These are phyloP conservation scores for Apiotrichum gamsii DNA, from an alignment of 1,284 basidiomycete genomes.

Conservation along the genomic window DNA sequence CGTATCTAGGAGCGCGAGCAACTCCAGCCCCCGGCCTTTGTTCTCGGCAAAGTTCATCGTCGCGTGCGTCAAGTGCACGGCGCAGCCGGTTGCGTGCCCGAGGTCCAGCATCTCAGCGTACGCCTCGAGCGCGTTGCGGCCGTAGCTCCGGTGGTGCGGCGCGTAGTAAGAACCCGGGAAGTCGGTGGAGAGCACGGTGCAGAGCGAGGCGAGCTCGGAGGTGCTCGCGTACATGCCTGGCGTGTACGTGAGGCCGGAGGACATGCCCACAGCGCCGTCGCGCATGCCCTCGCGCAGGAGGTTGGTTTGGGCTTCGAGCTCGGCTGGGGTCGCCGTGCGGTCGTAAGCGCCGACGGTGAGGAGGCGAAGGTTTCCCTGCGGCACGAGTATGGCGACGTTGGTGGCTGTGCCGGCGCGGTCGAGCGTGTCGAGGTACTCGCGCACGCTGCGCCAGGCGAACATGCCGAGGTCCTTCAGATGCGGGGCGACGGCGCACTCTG, in stretches of 20 bases:
- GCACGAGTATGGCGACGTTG: slow-evolving; percentile 43
- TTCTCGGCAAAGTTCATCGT: slow-evolving; percentile 45
- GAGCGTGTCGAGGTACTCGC: slow-evolving; percentile 38
- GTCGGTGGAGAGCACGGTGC: slow-evolving; percentile 22
- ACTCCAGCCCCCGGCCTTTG: slow-evolving; percentile 31
- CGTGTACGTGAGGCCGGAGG: slow-evolving; percentile 43
- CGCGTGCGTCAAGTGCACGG: slow-evolving; percentile 44
- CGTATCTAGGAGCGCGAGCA: slow-evolving; percentile 34
- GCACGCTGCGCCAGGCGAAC: slow-evolving; percentile 35
- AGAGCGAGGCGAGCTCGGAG: slow-evolving; percentile 36
- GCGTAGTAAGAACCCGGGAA: slow-evolving; percentile 40
- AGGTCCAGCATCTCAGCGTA: slow-evolving; percentile 44
- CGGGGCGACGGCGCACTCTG: slow-evolving; percentile 18
- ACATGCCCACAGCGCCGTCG: slow-evolving; percentile 45
- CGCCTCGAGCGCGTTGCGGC: slow-evolving; percentile 31
- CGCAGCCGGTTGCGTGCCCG: slow-evolving; percentile 30
- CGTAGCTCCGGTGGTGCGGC: slow-evolving; percentile 44
- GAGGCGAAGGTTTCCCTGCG: slow-evolving; percentile 43
- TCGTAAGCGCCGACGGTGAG: slow-evolving; percentile 39
- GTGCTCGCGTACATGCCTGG: slow-evolving; percentile 47
- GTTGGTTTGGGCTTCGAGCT: slow-evolving; percentile 29
- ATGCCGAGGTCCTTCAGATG: slow-evolving; percentile 27
- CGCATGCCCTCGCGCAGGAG: slow-evolving; percentile 31
- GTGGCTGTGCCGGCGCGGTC: slow-evolving; percentile 36
- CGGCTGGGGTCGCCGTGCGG: slow-evolving; percentile 17